Evolutionary conservation across 192 early-diverging fungal genomes (phyloP).

Genomic region (Entomortierella beljakovae): DNA sequence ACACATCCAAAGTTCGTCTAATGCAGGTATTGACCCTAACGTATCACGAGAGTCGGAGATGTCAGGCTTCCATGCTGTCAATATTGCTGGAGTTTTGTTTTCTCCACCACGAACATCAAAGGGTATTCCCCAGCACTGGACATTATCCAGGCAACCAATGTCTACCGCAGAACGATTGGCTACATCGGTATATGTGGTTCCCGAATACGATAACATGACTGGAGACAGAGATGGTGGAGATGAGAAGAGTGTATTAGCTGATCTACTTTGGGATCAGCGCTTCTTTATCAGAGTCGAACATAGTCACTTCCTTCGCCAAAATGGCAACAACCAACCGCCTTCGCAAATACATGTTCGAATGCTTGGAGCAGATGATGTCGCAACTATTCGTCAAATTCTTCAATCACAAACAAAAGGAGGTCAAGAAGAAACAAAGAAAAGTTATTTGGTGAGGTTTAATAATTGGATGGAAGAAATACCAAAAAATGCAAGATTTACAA

Average conservation of each 20-base stretch:
- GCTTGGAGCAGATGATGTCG: conserved; percentile 6
- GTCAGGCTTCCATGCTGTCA: neutral
- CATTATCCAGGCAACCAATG: conserved; percentile 33
- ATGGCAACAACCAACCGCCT: neutral
- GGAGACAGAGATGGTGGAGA: neutral
- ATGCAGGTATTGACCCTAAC: no score
- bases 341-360: conserved; percentile 1
- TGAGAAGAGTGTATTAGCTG: neutral
- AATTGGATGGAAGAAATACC: conserved; percentile 19
- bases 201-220: neutral
- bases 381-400: neutral
- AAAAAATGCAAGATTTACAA: conserved; percentile 15
- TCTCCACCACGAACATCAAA: conserved; percentile 40
- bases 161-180: conserved; percentile 14
- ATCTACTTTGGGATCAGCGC: conserved; percentile 40
- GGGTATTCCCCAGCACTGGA: conserved; percentile 26
- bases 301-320: neutral
- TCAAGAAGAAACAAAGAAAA: neutral
- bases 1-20: neutral
- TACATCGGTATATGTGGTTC: neutral
- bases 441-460: neutral
- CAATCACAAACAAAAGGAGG: neutral
- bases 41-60: neutral
- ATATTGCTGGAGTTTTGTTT: conserved; percentile 31
- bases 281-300: conserved; percentile 26